phyloP scores from a whole-genome alignment of 495 filamentous ascomycete species.

The Neurospora sp. region DNA sequence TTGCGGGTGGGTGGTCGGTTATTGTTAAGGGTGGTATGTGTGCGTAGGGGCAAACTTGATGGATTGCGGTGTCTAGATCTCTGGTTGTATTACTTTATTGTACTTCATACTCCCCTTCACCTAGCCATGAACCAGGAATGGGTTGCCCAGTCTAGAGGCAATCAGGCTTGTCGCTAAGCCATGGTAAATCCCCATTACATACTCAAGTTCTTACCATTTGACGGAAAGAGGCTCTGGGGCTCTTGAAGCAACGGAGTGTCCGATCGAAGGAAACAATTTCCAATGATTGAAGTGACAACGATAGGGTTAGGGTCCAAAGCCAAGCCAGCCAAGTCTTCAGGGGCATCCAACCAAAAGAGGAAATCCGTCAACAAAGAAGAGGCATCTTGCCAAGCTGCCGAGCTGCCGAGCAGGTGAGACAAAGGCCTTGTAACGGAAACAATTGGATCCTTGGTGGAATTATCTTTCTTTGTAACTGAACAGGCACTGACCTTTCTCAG shows the following conservation, averaged over 20 bases:
- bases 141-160: not conserved
- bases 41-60: too few relatives aligned
- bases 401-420: not conserved
- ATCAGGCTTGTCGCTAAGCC: not conserved
- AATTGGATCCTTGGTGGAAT: not conserved
- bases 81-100: not conserved
- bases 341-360: not conserved
- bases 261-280: not conserved
- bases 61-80: not conserved
- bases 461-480: not conserved
- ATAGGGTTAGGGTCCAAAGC: not conserved
- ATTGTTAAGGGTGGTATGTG: not conserved
- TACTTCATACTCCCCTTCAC: too few relatives aligned
- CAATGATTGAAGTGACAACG: not conserved
- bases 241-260: not conserved
- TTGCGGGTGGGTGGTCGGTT: not conserved
- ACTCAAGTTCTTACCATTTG: not conserved
- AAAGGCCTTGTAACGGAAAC: not conserved
- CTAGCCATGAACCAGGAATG: not conserved
- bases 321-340: not conserved
- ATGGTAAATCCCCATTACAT: not conserved
- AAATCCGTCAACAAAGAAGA: not conserved
- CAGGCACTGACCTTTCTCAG: not conserved
- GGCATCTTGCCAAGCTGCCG: not conserved
- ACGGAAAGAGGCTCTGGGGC: too few relatives aligned